These are phyloP conservation scores for Glycine tomentella DNA, from an alignment of 306 rosid genomes.

Conservation along the genomic window DNA sequence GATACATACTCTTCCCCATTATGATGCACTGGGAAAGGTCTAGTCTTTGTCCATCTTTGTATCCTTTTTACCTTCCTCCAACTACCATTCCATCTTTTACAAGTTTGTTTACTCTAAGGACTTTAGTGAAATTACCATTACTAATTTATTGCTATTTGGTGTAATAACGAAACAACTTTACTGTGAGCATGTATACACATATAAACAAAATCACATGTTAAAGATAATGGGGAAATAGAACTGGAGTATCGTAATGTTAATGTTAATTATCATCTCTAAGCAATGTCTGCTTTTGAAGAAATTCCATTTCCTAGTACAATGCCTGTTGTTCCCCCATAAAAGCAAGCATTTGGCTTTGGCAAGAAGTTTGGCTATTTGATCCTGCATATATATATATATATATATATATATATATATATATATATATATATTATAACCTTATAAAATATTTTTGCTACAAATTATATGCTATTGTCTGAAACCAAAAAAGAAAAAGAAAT, in stretches of 20 bases:
- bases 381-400: conserved; percentile 31
- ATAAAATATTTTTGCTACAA: too few species aligned
- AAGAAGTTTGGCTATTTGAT: conserved; percentile 38
- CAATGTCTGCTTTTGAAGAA: not conserved
- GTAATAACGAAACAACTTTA: not conserved
- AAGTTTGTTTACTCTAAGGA: too few species aligned
- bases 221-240: not conserved
- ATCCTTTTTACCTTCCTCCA: too few species aligned
- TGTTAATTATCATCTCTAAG: conserved; percentile 50
- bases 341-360: conserved; percentile 12
- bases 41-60: too few species aligned
- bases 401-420: too few species aligned
- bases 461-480: too few species aligned
- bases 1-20: too few species aligned
- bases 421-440: too few species aligned
- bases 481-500: too few species aligned
- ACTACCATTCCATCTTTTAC: too few species aligned
- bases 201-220: not conserved
- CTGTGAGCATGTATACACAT: not conserved
- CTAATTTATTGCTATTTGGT: not conserved
- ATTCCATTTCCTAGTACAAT: conserved; percentile 45
- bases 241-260: not conserved
- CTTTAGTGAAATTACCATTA: too few species aligned
- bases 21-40: too few species aligned
- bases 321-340: conserved; percentile 47